A percentile compares a stretch with the other conserved stretches of the same genome.
phyloP scores from a whole-genome alignment of 495 filamentous ascomycete genomes.

The Penicillium canescens region DNA sequence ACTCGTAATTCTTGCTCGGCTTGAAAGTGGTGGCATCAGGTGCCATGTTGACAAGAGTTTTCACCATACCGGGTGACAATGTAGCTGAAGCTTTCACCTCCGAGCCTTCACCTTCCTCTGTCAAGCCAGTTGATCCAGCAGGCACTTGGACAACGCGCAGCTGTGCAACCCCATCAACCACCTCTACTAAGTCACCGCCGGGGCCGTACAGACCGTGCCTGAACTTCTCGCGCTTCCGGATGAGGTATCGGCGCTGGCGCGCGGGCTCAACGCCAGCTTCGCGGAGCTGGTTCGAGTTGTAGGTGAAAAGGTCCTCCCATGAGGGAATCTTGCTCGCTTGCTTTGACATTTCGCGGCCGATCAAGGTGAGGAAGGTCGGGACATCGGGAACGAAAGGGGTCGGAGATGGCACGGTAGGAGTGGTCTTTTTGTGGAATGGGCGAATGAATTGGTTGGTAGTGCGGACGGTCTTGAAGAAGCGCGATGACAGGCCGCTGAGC shows the following conservation, averaged over 20 bases:
- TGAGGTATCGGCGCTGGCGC: conserved; percentile 75
- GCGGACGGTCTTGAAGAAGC: conserved; percentile 25
- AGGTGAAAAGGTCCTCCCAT: conserved; percentile 85
- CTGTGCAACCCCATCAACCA: conserved; percentile 70
- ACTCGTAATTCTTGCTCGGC: conserved; percentile 23
- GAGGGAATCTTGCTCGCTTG: conserved; percentile 79
- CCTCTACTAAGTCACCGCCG: conserved; percentile 74
- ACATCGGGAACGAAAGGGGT: conserved; percentile 87
- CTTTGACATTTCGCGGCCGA: conserved; percentile 80
- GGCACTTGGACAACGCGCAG: conserved; percentile 67
- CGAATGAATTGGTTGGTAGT: conserved; percentile 35
- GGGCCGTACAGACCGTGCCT: conserved; percentile 71
- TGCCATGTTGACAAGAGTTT: conserved; percentile 73
- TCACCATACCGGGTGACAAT: conserved; percentile 54
- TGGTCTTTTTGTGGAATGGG: conserved; percentile 29
- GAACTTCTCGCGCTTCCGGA: conserved; percentile 84
- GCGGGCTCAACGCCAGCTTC: conserved; percentile 85
- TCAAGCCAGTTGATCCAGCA: conserved; percentile 7
- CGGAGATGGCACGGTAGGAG: conserved; percentile 59
- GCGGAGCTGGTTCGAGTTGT: conserved; percentile 72
- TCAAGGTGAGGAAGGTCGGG: conserved; percentile 86
- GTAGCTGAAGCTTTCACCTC: conserved; percentile 34
- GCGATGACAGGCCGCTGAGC: conserved; percentile 27
- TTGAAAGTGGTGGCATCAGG: conserved; percentile 45
- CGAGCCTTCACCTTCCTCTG: background rate